Evolutionary conservation across 2,329 filamentous ascomycete genomes (phyloP).

Genomic region (Xylariales sp.): DNA sequence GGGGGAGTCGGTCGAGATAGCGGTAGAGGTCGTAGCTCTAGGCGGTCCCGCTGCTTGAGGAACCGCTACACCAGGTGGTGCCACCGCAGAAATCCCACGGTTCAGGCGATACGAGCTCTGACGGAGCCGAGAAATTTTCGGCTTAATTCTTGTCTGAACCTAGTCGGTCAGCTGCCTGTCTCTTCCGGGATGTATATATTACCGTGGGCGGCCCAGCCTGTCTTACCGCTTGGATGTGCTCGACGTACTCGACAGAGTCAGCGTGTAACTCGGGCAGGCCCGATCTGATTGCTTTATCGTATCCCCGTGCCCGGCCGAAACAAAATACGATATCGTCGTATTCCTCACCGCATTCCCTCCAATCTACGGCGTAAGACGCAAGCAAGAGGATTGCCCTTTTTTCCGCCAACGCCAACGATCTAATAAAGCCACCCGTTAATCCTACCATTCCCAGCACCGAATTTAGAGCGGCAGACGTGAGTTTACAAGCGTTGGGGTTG

Average conservation of each 20-base stretch:
- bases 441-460: conserved; percentile 4
- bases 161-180: conserved; percentile 2
- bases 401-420: background rate
- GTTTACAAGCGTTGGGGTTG: background rate
- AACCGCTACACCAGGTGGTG: background rate
- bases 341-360: conserved; percentile 4
- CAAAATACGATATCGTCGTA: conserved; percentile 15
- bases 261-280: background rate
- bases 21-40: background rate
- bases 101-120: conserved; percentile 5
- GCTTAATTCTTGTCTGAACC: background rate
- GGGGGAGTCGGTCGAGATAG: background rate
- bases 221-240: conserved; percentile 2
- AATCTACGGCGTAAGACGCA: conserved; percentile 17
- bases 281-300: background rate
- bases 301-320: background rate
- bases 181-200: background rate
- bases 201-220: background rate
- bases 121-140: background rate
- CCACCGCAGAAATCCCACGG: background rate
- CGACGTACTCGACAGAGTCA: background rate
- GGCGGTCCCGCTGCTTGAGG: background rate
- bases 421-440: background rate
- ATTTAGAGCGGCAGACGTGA: background rate
- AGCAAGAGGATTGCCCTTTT: conserved; percentile 20